These are phyloP conservation scores for Trichosanthes cucumerina DNA, from an alignment of 306 rosid species.

Conservation along the genomic window DNA sequence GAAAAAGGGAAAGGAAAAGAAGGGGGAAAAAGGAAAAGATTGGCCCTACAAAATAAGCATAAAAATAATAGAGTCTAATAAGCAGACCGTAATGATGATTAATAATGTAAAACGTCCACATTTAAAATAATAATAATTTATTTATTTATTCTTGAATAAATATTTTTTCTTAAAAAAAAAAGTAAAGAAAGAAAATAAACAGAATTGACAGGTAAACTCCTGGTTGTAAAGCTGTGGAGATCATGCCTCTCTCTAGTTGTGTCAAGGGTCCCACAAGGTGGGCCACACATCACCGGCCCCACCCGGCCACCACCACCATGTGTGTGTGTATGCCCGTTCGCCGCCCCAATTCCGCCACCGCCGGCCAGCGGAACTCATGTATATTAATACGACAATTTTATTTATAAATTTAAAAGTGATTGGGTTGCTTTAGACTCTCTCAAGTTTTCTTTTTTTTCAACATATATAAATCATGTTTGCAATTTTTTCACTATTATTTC, in stretches of 20 bases:
- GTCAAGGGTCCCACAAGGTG: background rate
- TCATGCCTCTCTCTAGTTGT: background rate
- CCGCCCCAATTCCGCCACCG: background rate
- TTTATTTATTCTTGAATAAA: background rate
- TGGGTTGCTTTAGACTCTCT: too few species aligned
- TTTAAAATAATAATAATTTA: background rate
- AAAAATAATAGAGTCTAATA: conserved; percentile 1
- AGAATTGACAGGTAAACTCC: conserved; percentile 9
- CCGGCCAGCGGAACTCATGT: background rate
- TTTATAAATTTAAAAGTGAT: too few species aligned
- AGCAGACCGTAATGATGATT: conserved; percentile 6
- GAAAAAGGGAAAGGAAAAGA: background rate
- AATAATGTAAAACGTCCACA: background rate
- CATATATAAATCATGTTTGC: too few species aligned
- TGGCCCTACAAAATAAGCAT: background rate
- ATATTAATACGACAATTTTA: too few species aligned
- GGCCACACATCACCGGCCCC: background rate
- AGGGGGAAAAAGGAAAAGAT: background rate
- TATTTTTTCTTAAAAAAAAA: background rate
- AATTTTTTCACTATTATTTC: too few species aligned
- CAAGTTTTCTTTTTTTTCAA: too few species aligned
- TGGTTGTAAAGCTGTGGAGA: conserved; percentile 6
- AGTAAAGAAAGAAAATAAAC: background rate
- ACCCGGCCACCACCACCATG: conserved; percentile 5
- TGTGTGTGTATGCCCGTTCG: background rate